Percentiles rank a stretch among this genome's conserved stretches.
Evolutionary conservation across 2,329 filamentous ascomycete genomes (phyloP).

Genomic region (Aspergillus ruber): DNA sequence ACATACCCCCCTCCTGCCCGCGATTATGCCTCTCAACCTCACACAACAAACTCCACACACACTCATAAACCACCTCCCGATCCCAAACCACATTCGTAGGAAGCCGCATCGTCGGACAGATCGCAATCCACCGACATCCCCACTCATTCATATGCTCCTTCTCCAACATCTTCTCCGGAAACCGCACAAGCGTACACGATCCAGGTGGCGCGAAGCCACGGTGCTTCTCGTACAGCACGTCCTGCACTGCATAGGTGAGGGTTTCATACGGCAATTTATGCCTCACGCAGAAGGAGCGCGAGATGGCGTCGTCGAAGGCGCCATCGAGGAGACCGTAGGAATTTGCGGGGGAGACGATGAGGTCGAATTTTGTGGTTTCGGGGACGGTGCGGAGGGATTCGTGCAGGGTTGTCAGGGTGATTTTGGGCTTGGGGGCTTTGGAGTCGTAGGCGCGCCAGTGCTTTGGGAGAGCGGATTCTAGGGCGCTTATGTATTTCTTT

Average conservation of each 20-base stretch:
- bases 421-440: slow-evolving; percentile 19
- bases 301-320: slow-evolving; percentile 51
- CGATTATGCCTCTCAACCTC: slow-evolving; percentile 46
- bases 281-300: slow-evolving; percentile 37
- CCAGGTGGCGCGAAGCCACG: slow-evolving; percentile 48
- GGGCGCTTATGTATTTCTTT: slow-evolving; percentile 33
- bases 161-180: slow-evolving; percentile 35
- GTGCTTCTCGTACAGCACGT: slow-evolving; percentile 41
- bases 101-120: slow-evolving; percentile 51
- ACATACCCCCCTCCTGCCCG: neutral
- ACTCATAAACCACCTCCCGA: slow-evolving; percentile 49
- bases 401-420: slow-evolving; percentile 32
- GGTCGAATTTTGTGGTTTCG: slow-evolving; percentile 35
- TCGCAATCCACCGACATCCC: slow-evolving; percentile 40
- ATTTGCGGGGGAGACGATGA: slow-evolving; percentile 50
- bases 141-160: slow-evolving; percentile 26
- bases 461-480: slow-evolving; percentile 28
- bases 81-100: slow-evolving; percentile 44
- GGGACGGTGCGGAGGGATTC: slow-evolving; percentile 36
- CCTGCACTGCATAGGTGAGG: slow-evolving; percentile 43
- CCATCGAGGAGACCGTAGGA: slow-evolving; percentile 51
- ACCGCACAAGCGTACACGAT: slow-evolving; percentile 43
- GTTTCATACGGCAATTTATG: slow-evolving; percentile 42
- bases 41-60: slow-evolving; percentile 48
- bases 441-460: slow-evolving; percentile 25